Conservation (phyloP, 73 alveolate species). For the Paramecium caudatum region DNA sequence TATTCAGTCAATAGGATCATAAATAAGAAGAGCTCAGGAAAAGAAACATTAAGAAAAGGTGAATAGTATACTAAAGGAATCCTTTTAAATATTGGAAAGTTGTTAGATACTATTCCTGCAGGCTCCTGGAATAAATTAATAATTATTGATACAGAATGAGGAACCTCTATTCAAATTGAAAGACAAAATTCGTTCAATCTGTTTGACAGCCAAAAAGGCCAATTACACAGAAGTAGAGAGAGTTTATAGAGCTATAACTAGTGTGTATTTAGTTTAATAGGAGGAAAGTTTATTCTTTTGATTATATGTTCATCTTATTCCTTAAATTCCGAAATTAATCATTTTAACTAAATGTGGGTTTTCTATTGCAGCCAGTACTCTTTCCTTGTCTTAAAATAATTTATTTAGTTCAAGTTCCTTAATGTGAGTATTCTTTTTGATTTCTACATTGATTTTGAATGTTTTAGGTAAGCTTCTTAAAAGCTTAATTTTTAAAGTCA, state of each 20-base stretch:
- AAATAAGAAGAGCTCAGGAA: constrained; percentile 98
- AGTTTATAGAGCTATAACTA: constrained; percentile 80
- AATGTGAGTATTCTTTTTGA: constrained; percentile 17
- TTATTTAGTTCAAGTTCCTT: constrained; percentile 16
- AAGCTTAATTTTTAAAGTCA: constrained; percentile 16
- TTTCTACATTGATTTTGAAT: neutral
- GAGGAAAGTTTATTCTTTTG: constrained; percentile 57
- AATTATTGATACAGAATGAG: constrained; percentile 88
- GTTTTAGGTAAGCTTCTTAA: constrained; percentile 49
- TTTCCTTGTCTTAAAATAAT: constrained; percentile 49
- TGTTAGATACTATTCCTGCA: constrained; percentile 93
- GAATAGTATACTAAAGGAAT: constrained; percentile 84
- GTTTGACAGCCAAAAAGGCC: constrained; percentile 84
- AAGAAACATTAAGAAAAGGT: constrained; percentile 94
- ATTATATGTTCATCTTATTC: constrained; percentile 34
- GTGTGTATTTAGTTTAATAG: constrained; percentile 51
- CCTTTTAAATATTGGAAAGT: constrained; percentile 83
- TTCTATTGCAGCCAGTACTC: constrained; percentile 61
- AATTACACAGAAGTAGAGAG: constrained; percentile 87
- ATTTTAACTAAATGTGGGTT: constrained; percentile 14
- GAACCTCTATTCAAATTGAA: constrained; percentile 81
- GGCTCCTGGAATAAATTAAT: constrained; percentile 98
- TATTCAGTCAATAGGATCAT: constrained; percentile 94
- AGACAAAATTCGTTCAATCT: constrained; percentile 85
- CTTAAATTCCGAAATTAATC: constrained; percentile 34